Conservation (phyloP, 108 stramenopile species). For the Pseudonitzschia delicatissima region DNA sequence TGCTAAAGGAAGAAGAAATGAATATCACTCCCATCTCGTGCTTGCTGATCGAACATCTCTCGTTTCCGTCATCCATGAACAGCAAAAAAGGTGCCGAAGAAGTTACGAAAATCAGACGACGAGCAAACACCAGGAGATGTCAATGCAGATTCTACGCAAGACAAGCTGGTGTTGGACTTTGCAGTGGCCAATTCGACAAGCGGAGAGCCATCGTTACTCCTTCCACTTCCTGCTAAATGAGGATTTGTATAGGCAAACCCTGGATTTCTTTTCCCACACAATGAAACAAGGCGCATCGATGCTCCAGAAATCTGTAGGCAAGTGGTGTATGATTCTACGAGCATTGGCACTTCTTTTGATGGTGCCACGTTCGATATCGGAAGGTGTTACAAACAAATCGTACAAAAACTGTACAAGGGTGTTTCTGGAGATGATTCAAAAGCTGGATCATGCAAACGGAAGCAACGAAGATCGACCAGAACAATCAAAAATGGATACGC, state of each 20-base stretch:
- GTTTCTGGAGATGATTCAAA: background rate
- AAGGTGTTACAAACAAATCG: background rate
- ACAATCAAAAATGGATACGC: background rate
- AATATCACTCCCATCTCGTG: conserved; percentile 26
- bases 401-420: background rate
- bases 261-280: conserved; percentile 2
- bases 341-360: background rate
- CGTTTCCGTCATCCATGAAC: conserved; percentile 4
- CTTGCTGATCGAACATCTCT: conserved; percentile 41
- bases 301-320: background rate
- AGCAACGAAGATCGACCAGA: background rate
- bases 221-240: background rate
- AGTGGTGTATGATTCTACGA: background rate
- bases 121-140: background rate
- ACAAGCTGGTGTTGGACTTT: background rate
- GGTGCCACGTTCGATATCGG: conserved; percentile 1
- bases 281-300: background rate
- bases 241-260: conserved; percentile 3
- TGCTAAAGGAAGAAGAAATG: conserved; percentile 10
- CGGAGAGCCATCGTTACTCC: background rate
- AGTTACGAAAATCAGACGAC: background rate
- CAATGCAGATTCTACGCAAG: background rate
- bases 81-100: background rate
- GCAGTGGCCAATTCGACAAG: background rate
- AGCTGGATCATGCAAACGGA: background rate